phyloP scores from a whole-genome alignment of 1,284 basidiomycete genomes.

The Sporisorium iseilematis-ciliati region DNA sequence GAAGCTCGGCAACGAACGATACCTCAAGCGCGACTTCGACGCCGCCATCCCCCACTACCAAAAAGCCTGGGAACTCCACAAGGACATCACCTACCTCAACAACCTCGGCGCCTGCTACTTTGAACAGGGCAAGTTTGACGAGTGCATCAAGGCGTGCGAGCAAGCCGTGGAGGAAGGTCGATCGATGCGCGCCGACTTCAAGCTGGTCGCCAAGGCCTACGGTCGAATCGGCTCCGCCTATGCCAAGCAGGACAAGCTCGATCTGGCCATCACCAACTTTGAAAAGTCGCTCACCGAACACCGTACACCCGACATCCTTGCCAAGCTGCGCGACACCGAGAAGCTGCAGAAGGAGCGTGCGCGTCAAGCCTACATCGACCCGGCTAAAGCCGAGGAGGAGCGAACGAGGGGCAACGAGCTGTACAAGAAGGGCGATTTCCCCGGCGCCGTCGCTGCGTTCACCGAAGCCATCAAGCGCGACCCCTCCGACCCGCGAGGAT shows the following conservation, averaged over 20 bases:
- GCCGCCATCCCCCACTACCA: slow-evolving; percentile 70
- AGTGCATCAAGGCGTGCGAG: slow-evolving; percentile 90
- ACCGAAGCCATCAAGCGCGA: slow-evolving; percentile 96
- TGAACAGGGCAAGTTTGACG: slow-evolving; percentile 90
- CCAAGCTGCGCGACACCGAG: slow-evolving; percentile 83
- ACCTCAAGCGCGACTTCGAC: slow-evolving; percentile 80
- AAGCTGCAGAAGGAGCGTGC: slow-evolving; percentile 82
- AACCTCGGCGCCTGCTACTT: slow-evolving; percentile 83
- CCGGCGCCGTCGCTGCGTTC: slow-evolving; percentile 90
- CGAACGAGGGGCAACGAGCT: slow-evolving; percentile 91
- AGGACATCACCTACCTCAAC: slow-evolving; percentile 89
- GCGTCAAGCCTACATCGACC: slow-evolving; percentile 87
- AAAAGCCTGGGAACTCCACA: slow-evolving; percentile 92
- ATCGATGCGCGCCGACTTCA: slow-evolving; percentile 74
- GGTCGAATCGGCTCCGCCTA: slow-evolving; percentile 91
- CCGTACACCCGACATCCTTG: slow-evolving; percentile 90
- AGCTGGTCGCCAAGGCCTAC: slow-evolving; percentile 78
- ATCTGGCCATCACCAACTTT: slow-evolving; percentile 74
- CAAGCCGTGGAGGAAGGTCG: slow-evolving; percentile 95
- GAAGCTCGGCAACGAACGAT: slow-evolving; percentile 80
- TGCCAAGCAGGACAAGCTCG: slow-evolving; percentile 82
- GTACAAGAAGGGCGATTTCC: slow-evolving; percentile 80
- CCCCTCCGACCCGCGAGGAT: slow-evolving; percentile 88
- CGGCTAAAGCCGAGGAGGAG: slow-evolving; percentile 83
- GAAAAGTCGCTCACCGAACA: slow-evolving; percentile 87